Conservation (phyloP, 1,284 basidiomycete genomes). For the Leccinum insolens region DNA sequence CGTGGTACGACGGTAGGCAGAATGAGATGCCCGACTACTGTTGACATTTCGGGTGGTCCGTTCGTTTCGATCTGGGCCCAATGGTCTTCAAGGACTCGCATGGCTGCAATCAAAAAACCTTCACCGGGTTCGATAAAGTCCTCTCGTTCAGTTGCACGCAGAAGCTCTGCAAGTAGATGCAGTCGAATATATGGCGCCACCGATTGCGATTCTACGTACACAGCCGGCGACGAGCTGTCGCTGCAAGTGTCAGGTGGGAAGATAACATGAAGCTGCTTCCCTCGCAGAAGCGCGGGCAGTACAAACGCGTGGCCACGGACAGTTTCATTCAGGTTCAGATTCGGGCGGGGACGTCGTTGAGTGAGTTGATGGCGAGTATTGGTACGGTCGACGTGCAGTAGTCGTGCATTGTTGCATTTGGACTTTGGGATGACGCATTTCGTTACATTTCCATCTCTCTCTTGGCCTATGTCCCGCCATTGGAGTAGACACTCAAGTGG, state of each 20-base stretch:
- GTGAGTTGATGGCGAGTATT: background rate
- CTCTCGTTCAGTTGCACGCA: conserved; percentile 54
- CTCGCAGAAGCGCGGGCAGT: too few relatives aligned
- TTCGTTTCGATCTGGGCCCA: conserved; percentile 68
- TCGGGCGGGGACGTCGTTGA: too few relatives aligned
- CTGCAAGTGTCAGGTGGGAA: conserved; percentile 47
- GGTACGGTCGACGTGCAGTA: background rate
- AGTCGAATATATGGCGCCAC: conserved; percentile 86
- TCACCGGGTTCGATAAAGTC: conserved; percentile 68
- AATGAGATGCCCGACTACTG: conserved; percentile 49
- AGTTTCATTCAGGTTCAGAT: background rate
- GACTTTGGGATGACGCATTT: too few relatives aligned
- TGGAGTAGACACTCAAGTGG: too few relatives aligned
- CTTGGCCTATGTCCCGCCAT: too few relatives aligned
- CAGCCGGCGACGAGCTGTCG: conserved; percentile 66
- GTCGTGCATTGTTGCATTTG: too few relatives aligned
- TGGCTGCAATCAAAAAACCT: conserved; percentile 75
- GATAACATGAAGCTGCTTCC: conserved; percentile 62
- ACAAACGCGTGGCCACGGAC: background rate
- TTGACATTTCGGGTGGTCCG: conserved; percentile 73
- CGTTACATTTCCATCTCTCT: too few relatives aligned
- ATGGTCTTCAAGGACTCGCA: conserved; percentile 74
- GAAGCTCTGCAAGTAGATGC: conserved; percentile 73
- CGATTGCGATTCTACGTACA: conserved; percentile 76
- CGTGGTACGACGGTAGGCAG: conserved; percentile 1